Base-by-base conservation (phyloP, 2,329 filamentous ascomycete species). In the Calcarisporium arbuscula region DNA sequence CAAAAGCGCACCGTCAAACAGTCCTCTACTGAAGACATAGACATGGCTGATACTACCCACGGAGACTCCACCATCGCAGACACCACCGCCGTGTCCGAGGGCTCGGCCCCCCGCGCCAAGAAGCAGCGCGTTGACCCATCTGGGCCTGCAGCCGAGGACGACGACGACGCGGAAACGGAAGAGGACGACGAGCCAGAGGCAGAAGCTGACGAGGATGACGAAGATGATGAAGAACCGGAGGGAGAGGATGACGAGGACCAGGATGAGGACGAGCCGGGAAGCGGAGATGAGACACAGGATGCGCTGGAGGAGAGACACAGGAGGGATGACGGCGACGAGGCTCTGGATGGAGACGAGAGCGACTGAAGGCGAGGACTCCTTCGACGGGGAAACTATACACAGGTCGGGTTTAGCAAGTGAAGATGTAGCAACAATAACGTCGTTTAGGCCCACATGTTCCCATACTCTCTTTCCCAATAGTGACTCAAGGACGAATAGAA, bases 1-100 rank as follows among this genome's bases (percentile, higher is more conserved):
- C 75, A 78, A 48, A 83, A 81, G 49, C 77, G 79, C 22, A 80
- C 77, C 34, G 74, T 78, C 34, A 85, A 82, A 58, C 48, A 50
- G 4, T 52, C 51, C 25, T 49, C 46, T 5, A 51, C 46, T 11
- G 51, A 45, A 25, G 57, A 62, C 38, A 56, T 58, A 5, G 54
- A 62, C 40, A 64, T 58, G 51, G 53, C 58, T 9, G 62, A 62
- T 42, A 49, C 48, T 16, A 47, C 48, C 14, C 41, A 46, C 17
- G 40, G 42, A 11, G 47, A 50, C 20, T 45, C 35, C 29, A 54
- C 57, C 30, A 58, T 60, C 28, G 56, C 53, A 8, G 52, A 57
- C 28, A 58, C 62, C 8, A 39, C 46, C 37, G 17, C 39, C 7
- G 30, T 27, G 5, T 45, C 56, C 46, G 41, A 60, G 41, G 48